Base-by-base conservation (phyloP, 371 early-diverging fungal genomes). In the Gilbertella persicaria region DNA sequence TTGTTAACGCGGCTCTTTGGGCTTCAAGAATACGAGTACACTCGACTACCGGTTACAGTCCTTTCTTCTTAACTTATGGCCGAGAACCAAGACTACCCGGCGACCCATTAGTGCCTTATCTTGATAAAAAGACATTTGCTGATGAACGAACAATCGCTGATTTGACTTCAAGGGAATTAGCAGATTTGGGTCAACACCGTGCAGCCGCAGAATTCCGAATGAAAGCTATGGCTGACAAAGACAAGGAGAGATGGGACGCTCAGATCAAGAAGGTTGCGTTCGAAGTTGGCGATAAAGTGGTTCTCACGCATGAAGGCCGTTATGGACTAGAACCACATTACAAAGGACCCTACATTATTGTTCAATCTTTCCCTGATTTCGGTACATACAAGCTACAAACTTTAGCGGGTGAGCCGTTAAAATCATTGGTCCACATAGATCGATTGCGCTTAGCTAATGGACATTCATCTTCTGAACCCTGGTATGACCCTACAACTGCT, bases 1-100 rank as follows among this genome's bases (percentile, higher is more conserved):
- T 55, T 23, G 36, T 55, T 1, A 28, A 61, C 13, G 36, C 55
- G 39, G 55, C 40, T 49, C 8, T 59, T 60, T 1, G 45, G 53
- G 28, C 17, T 26, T 54, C 3, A 30, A 37, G n/a, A 30, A 56
- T 10, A 53, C 40, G 55, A 1, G 40, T 35, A 17, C 55, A 55
- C 37, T 4, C 41, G 1, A 20, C 45, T 21, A 43, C 50, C 28
- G 45, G 54, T 12, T 33, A 8, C 25, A 28, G 13, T 16, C 60
- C 60, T 2, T 54, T 50, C 41, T 45, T 28, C 28, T 28, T 28
- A 9, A 9, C 9, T 2, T 60, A 60, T 40, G 54, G 60, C 3
- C 6, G 45, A 17, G 60, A 60, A 26, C 60, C 58, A 12, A 8
- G 14, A 4, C 4, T 58, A 12, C 58, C 58, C 1, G 52, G 46